Evolutionary conservation across 1,139 yeast genomes (phyloP), one percentile per base, ranked within the genome.

Genomic region (Ashbya aceris): DNA sequence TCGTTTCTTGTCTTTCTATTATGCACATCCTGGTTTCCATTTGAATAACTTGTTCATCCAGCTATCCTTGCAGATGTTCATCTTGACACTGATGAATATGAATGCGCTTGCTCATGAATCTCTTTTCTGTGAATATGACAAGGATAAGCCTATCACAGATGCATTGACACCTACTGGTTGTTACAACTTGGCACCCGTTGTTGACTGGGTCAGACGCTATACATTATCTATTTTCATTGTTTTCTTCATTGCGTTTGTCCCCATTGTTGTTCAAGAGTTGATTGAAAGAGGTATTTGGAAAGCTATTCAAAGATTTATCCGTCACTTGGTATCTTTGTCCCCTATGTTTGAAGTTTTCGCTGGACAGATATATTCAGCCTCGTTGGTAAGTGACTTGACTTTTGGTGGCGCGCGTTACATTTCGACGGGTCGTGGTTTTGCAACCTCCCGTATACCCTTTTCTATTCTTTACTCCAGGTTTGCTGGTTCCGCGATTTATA

Each of bases 391-490:
- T 58, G 97, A 91, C 72, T 74, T 91, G 70, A 77, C 96, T 48
- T 91, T 89, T 63, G 99, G 99, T 71, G 99, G 99, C 73, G 99
- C 98, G 52, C 84, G 97, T 69, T 91, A 91, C 73, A 91, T 91
- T 64, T 87, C 97, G 45, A 91, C 98, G 44, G 98, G 98, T 69
- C 86, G 98, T 79, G 97, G 97, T 67, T 87, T 91, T 63, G 98
- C 98, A 34, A 91, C 97, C 51, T 91, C 97, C 12, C 86, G 98
- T 74, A 89, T 89, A 61, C 97, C 97, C 52, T 91, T 93, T 71
- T 83, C 95, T 37, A 93, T 91, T 44, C 71, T 91, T 65, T 91
- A 86, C 66, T 84, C 97, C 36, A 83, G 98, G 68, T 91, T 93
- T 69, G 97, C 98, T 48, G 94, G 91, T 54, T 87, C 96, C 36